These are phyloP conservation scores for Misopates orontium DNA, from an alignment of 257 asterid species.

Conservation along the genomic window DNA sequence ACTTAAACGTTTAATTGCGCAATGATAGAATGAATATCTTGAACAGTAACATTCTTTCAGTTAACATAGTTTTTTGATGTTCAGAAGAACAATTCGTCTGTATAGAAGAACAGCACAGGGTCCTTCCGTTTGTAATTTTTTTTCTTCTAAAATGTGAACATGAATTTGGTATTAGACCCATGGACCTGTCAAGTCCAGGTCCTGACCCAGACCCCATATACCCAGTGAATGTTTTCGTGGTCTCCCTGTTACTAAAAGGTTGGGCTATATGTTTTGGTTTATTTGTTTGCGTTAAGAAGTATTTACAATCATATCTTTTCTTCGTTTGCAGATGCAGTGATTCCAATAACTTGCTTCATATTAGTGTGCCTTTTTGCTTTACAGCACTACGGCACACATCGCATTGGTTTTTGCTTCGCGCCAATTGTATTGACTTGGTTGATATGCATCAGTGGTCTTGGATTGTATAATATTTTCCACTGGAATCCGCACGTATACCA, in stretches of 20 bases:
- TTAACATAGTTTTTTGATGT: too few species aligned
- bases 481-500: slow-evolving; percentile 89
- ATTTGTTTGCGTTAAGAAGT: slow-evolving; percentile 3
- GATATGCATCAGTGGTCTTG: slow-evolving; percentile 80
- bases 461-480: slow-evolving; percentile 72
- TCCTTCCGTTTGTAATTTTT: too few species aligned
- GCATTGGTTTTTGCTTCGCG: slow-evolving; percentile 82
- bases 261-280: background rate
- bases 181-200: too few species aligned
- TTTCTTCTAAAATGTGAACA: too few species aligned
- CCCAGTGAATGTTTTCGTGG: too few species aligned
- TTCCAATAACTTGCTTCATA: slow-evolving; percentile 94
- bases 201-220: too few species aligned
- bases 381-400: slow-evolving; percentile 97
- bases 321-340: slow-evolving; percentile 78
- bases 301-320: slow-evolving; percentile 17
- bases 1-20: background rate
- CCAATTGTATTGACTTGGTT: slow-evolving; percentile 83
- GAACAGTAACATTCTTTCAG: background rate
- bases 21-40: background rate
- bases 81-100: too few species aligned
- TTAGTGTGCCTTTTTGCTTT: slow-evolving; percentile 88
- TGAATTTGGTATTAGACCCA: too few species aligned
- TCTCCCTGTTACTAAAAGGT: background rate
- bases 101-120: too few species aligned